These are phyloP conservation scores for Alternaria solani DNA, from an alignment of 2,329 filamentous ascomycete species.

Conservation along the genomic window DNA sequence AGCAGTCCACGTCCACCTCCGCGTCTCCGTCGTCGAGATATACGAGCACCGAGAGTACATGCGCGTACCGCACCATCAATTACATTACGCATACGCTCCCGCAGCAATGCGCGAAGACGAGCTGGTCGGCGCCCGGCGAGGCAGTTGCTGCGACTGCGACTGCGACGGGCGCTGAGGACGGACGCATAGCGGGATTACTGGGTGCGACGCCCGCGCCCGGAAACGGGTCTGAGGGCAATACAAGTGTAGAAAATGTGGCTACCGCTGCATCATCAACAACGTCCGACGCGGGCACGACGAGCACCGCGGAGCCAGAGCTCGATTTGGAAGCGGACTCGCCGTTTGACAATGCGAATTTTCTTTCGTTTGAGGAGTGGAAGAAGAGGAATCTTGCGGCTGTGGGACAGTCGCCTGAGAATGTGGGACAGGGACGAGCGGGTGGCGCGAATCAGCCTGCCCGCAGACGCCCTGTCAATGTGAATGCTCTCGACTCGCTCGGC, in stretches of 20 bases:
- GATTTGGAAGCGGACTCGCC: slow-evolving; percentile 70
- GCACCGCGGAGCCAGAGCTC: slow-evolving; percentile 51
- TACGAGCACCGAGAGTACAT: slow-evolving; percentile 51
- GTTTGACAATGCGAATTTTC: slow-evolving; percentile 80
- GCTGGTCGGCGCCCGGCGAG: slow-evolving; percentile 55
- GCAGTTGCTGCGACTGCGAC: slow-evolving; percentile 19
- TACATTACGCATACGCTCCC: slow-evolving; percentile 82
- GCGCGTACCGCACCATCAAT: slow-evolving; percentile 72
- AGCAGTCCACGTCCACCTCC: slow-evolving; percentile 22
- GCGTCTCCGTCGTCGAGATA: slow-evolving; percentile 24
- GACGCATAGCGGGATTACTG: slow-evolving; percentile 20
- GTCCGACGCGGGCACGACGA: slow-evolving; percentile 17
- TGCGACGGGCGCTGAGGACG: slow-evolving; percentile 20
- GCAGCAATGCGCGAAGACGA: slow-evolving; percentile 76
- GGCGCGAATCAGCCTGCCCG: slow-evolving; percentile 54
- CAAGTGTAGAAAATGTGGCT: slow-evolving; percentile 11
- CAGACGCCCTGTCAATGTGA: slow-evolving; percentile 64
- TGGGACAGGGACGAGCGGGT: slow-evolving; percentile 64
- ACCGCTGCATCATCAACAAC: slow-evolving; percentile 1
- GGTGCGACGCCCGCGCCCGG: slow-evolving; percentile 17
- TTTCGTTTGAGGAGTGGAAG: slow-evolving; percentile 99
- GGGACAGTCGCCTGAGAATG: slow-evolving; percentile 77
- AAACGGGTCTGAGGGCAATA: slow-evolving; percentile 15
- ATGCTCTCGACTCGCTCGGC: slow-evolving; percentile 79
- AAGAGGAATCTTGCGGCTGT: slow-evolving; percentile 86